These are phyloP conservation scores for Peterozyma xylosa DNA, from an alignment of 805 yeast genomes.

Conservation along the genomic window DNA sequence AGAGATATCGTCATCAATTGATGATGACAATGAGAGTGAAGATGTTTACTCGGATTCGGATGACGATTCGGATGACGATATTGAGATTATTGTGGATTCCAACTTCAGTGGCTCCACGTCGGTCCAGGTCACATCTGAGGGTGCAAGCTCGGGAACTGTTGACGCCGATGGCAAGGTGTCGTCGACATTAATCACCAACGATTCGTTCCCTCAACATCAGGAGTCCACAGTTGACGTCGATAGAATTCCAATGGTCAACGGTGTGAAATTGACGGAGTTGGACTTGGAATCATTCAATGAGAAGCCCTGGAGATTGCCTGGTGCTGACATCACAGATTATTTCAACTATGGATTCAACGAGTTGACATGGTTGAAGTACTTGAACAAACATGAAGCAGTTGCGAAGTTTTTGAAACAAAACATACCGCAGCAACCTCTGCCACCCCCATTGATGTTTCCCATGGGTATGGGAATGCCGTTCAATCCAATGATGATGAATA, in stretches of 20 bases:
- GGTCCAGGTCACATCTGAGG: conserved; percentile 11
- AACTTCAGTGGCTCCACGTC: conserved; percentile 11
- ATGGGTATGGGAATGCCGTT: conserved; percentile 13
- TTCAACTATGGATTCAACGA: conserved; percentile 97
- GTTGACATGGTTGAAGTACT: conserved; percentile 90
- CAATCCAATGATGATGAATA: conserved; percentile 8
- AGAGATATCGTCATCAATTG: conserved; percentile 8
- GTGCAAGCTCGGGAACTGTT: conserved; percentile 8
- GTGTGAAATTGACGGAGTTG: conserved; percentile 74
- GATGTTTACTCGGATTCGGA: conserved; percentile 38
- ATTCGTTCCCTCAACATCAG: conserved; percentile 27
- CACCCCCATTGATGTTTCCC: conserved; percentile 14
- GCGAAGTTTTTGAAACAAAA: conserved; percentile 33
- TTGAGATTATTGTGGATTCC: conserved; percentile 73
- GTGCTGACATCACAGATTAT: conserved; percentile 90
- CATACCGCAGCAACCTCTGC: conserved; percentile 9
- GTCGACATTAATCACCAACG: conserved; percentile 14
- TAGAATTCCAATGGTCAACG: conserved; percentile 66
- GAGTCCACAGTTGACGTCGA: conserved; percentile 52
- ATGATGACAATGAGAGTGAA: conserved; percentile 22
- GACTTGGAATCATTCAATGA: conserved; percentile 77
- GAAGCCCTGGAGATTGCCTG: conserved; percentile 98
- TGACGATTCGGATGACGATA: conserved; percentile 54
- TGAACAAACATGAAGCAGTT: conserved; percentile 76
- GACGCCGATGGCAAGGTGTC: conserved; percentile 11